A percentile compares a stretch with the other conserved stretches of the same genome.
These are phyloP conservation scores for Amylocarpus encephaloides DNA, from an alignment of 2,329 filamentous ascomycete species.

Conservation along the genomic window DNA sequence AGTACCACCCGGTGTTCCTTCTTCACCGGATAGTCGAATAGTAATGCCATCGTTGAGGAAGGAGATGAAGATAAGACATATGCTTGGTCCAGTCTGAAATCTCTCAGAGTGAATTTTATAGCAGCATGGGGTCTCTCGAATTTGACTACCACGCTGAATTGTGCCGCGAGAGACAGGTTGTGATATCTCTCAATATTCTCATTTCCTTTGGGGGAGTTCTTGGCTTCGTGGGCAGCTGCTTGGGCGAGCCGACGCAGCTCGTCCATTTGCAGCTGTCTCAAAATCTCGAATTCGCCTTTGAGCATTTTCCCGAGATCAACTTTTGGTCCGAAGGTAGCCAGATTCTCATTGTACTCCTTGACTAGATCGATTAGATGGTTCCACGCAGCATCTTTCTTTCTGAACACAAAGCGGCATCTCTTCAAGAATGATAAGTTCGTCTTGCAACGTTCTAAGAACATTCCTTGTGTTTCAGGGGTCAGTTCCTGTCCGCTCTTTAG, in stretches of 20 bases:
- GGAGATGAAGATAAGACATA: constrained; percentile 20
- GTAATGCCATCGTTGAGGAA: constrained; percentile 23
- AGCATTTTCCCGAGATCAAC: constrained; percentile 19
- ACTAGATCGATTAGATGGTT: constrained; percentile 19
- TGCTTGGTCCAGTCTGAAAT: constrained; percentile 22
- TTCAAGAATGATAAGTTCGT: constrained; percentile 23
- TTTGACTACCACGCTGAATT: constrained; percentile 23
- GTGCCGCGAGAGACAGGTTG: constrained; percentile 19
- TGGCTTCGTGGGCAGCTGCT: constrained; percentile 21
- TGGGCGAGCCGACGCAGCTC: constrained; percentile 18
- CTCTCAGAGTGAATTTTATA: constrained; percentile 23
- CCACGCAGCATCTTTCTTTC: constrained; percentile 19
- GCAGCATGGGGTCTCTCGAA: constrained; percentile 22
- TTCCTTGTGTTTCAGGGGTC: constrained; percentile 19
- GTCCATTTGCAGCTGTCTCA: constrained; percentile 18
- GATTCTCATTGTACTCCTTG: constrained; percentile 20
- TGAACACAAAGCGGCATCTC: constrained; percentile 22
- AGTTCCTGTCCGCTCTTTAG: constrained; percentile 21
- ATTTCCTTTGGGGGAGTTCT: constrained; percentile 11
- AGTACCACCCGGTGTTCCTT: constrained; percentile 27
- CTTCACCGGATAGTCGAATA: constrained; percentile 25
- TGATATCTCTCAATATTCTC: constrained; percentile 12
- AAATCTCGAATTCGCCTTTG: constrained; percentile 19
- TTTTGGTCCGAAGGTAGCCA: constrained; percentile 18
- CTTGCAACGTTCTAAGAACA: constrained; percentile 23